These are phyloP conservation scores for sorghum (Sorghum bicolor) DNA, from an alignment of 176 grass and related monocot genomes.

Conservation along the genomic window DNA sequence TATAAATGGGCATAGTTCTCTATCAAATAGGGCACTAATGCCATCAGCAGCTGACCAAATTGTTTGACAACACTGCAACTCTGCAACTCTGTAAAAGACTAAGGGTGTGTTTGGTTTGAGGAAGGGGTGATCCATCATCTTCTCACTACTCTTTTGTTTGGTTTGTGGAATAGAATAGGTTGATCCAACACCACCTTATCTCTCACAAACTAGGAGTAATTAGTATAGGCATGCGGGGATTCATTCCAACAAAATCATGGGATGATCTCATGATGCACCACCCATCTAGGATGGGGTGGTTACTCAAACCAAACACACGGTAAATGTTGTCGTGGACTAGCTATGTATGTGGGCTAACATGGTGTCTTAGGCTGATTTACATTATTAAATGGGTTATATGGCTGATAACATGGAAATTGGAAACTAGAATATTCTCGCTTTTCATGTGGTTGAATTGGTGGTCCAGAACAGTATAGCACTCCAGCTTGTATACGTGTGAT, in stretches of 20 bases:
- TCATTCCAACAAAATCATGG: background rate
- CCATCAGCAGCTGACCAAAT: background rate
- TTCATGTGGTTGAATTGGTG: background rate
- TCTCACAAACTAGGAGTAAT: background rate
- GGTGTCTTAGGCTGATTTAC: background rate
- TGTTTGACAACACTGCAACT: background rate
- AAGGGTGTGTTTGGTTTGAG: background rate
- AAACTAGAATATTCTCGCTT: background rate
- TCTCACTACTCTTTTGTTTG: background rate
- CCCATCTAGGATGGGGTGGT: background rate
- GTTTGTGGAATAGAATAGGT: background rate
- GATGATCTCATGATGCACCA: background rate
- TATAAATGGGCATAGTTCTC: background rate
- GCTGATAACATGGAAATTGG: background rate
- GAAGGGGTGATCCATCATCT: background rate
- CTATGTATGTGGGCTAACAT: background rate
- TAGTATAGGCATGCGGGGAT: background rate
- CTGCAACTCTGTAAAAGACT: background rate
- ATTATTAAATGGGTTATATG: background rate
- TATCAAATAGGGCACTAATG: background rate
- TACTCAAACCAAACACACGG: background rate
- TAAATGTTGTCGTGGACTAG: background rate
- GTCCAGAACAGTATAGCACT: background rate
- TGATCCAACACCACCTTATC: background rate
- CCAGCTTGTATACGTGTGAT: background rate